Base-by-base conservation (phyloP, 2,329 filamentous ascomycete genomes). In the Penicillium sp. region DNA sequence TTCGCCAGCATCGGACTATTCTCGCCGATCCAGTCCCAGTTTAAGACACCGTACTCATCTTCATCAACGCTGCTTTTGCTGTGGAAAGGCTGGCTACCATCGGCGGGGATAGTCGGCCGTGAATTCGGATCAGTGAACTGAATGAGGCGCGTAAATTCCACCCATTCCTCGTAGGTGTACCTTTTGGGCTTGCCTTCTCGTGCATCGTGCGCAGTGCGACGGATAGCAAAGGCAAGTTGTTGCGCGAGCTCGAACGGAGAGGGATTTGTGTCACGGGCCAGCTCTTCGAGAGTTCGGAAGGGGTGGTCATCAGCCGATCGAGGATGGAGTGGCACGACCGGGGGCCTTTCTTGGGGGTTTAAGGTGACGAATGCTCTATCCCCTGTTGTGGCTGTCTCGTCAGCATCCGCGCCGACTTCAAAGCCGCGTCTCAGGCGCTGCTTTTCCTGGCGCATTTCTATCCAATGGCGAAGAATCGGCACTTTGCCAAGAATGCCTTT, bases 81-180 rank as follows among this genome's bases (percentile, higher is more conserved):
- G 2, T 54, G 41, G 18, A 44, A 54, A 3, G 31, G 33, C 9
- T 40, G 47, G 2, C 27, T 47, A n/a, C 16, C 35, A 16, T 14
- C 58, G 19, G 44, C 40, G 14, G 60, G 55, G 6, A 50, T 33
- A 14, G 9, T 33, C 7, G 58, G 55, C n/a, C 56, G 43, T 16
- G 74, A 66, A 13, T 66, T 64, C 7, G 70, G 76, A 54, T 68
- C 72, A 39, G 75, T 83, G 63, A 87, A 87, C 2, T 83, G 79
- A 39, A 96, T 90, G 35, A 96, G 81, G 22, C 85, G 84, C 7
- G 93, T 87, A 66, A 91, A 95, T 79, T 91, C 90, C 0, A 89
- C 89, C 93, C 92, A 96, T 71, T 96, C 89, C 65, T 92, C 87
- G 63, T 92, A 97, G 0, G 80, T 82, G 72, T 96, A 97, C 55